Conservation (phyloP, 371 early-diverging fungal genomes). For the Actinomortierella wolfii region DNA sequence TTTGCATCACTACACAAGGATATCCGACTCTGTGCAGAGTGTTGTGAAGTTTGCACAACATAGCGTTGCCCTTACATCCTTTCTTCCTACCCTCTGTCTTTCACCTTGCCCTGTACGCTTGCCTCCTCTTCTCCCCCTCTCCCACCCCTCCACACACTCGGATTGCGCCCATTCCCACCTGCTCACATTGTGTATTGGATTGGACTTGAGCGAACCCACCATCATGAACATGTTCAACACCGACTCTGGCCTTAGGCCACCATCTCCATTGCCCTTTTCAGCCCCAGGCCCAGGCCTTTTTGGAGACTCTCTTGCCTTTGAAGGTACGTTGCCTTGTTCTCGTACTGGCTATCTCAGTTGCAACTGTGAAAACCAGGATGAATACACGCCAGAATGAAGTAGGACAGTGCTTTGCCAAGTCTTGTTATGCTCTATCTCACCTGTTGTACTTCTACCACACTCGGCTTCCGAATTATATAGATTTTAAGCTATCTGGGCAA, state of each 20-base stretch:
- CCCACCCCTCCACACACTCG: background rate
- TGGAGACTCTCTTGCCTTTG: constrained; percentile 31
- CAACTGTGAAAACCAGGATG: too few relatives aligned
- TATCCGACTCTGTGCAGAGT: too few relatives aligned
- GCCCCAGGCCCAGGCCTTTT: constrained; percentile 34
- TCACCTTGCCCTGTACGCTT: background rate
- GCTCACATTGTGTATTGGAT: background rate
- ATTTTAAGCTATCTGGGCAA: constrained; percentile 26
- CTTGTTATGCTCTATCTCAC: background rate
- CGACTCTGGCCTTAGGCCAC: constrained; percentile 45
- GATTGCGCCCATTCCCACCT: background rate
- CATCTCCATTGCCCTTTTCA: constrained; percentile 31
- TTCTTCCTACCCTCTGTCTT: background rate
- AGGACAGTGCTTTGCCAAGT: too few relatives aligned
- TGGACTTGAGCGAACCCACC: background rate
- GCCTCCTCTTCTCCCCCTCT: background rate
- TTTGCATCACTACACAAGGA: background rate
- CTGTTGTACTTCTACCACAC: background rate
- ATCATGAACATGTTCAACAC: constrained; percentile 45
- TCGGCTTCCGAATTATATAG: constrained; percentile 5
- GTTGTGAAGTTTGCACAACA: too few relatives aligned
- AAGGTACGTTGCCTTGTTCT: constrained; percentile 13
- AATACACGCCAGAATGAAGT: too few relatives aligned
- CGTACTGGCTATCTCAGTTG: too few relatives aligned
- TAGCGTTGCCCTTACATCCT: too few relatives aligned